A percentile compares a stretch with the other conserved stretches of the same genome.
These are phyloP conservation scores for Claviceps pusilla DNA, from an alignment of 2,329 filamentous ascomycete species.

Conservation along the genomic window DNA sequence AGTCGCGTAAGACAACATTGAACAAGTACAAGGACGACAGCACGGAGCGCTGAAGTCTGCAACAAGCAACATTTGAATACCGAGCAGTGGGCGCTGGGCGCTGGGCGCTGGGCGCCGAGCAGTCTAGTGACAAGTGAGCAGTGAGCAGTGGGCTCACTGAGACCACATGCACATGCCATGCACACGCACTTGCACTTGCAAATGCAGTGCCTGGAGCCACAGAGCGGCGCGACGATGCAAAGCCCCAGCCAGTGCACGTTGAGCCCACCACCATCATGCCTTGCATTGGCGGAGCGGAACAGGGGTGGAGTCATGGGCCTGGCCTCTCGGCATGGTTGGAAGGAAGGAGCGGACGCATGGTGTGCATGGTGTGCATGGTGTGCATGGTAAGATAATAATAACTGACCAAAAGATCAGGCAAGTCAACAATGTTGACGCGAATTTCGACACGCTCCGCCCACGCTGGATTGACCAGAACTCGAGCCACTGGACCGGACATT, in stretches of 20 bases:
- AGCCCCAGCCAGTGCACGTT: neutral
- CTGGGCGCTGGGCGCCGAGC: no score
- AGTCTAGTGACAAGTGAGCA: no score
- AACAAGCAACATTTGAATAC: neutral
- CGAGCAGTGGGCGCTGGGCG: no score
- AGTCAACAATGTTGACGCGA: no score
- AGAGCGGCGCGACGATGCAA: neutral
- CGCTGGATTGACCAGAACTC: no score
- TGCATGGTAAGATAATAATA: neutral
- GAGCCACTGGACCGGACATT: no score
- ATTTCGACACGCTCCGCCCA: no score
- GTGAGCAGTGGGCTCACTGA: no score
- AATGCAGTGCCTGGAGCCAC: neutral
- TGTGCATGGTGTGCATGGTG: no score
- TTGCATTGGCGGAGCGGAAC: constrained; percentile 2
- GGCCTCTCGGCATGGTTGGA: neutral
- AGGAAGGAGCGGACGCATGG: neutral
- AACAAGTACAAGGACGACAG: neutral
- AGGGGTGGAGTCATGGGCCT: neutral
- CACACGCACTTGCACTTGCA: no score
- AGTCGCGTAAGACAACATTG: neutral
- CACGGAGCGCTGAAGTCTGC: neutral
- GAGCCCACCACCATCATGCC: neutral
- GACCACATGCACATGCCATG: no score
- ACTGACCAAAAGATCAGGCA: neutral